Evolutionary conservation across 352 stramenopile genomes (phyloP), one percentile per base, ranked within the genome.

Genomic region (Peronospora tabacina): DNA sequence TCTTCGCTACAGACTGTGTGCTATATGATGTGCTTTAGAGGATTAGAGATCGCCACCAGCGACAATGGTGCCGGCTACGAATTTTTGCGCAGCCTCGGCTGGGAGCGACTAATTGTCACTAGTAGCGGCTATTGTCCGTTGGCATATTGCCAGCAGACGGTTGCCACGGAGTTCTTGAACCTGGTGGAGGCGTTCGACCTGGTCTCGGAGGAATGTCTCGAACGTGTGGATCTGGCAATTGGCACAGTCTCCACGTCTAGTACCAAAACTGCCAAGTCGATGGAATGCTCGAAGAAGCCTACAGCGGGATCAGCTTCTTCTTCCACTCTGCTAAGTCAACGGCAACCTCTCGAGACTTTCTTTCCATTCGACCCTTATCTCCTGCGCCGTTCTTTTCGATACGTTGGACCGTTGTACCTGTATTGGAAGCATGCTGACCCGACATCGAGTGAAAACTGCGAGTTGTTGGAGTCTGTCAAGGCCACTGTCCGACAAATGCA

Each of bases 301-400:
- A 75, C 69, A 2, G 43, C 58, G 13, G 52, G 68, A 17, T 61
- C 52, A 26, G 58, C 55, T 6, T 41, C 64, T 13, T 52, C 63
- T 19, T 55, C 56, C 10, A 68, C 62, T 4, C 35, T 80, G 12
- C 62, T 88, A 11, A 72, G 70, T 7, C 64, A 81, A 28, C 74
- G 77, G 9, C 72, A 85, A 32, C 72, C 74, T 15, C 60, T 87
- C 6, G 75, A 90, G 49, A 90, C 79, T 5, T 99, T 98, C 56
- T 99, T 99, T 51, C 95, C 95, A 19, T 99, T 98, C 54, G 95
- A 99, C 68, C 95, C 95, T 7, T 98, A 98, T 55, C 68, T 99
- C 30, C 62, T 99, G 22, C 75, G 92, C 15, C 79, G 82, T 26
- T 98, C 92, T 16, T 96, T 97, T 61, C 72, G 66, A 19, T 97